Conservation (phyloP, 2,329 filamentous ascomycete genomes). For the Pestalotiopsis sp. region DNA sequence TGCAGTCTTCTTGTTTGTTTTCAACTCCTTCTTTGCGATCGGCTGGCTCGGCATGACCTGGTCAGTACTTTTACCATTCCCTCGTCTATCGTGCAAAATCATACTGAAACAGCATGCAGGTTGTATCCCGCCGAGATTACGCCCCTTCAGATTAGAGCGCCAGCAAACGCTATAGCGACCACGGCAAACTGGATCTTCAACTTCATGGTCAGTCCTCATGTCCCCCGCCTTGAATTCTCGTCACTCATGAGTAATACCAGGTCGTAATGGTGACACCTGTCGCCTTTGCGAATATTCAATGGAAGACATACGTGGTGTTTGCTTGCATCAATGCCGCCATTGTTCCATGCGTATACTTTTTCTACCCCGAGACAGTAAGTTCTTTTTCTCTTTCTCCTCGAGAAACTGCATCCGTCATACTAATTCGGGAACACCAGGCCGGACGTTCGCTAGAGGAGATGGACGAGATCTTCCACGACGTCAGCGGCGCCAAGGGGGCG, state of each 20-base stretch:
- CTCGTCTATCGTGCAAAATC: not conserved
- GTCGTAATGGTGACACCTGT: conserved; percentile 7
- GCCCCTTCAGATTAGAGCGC: conserved; percentile 14
- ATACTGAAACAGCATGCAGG: not conserved
- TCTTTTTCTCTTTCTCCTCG: not conserved
- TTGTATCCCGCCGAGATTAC: conserved; percentile 15
- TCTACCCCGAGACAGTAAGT: conserved; percentile 5
- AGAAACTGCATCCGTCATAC: not conserved
- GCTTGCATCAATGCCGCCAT: conserved; percentile 7
- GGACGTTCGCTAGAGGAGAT: conserved; percentile 6
- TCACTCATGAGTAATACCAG: conserved; percentile 11
- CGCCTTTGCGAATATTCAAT: conserved; percentile 9
- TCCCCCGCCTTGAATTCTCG: not conserved
- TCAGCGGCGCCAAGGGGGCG: conserved; percentile 1
- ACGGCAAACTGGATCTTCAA: conserved; percentile 23
- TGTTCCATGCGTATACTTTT: conserved; percentile 8
- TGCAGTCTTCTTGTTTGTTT: conserved; percentile 49
- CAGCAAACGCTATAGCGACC: conserved; percentile 10
- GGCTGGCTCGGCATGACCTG: conserved; percentile 60
- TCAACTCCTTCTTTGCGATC: conserved; percentile 55
- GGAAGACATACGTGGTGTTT: conserved; percentile 11
- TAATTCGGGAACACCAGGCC: not conserved
- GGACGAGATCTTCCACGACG: conserved; percentile 12
- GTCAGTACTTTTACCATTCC: conserved; percentile 25
- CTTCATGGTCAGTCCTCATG: conserved; percentile 16